These are phyloP conservation scores for Xylaria sp. DNA, from an alignment of 2,329 filamentous ascomycete genomes.

Conservation along the genomic window DNA sequence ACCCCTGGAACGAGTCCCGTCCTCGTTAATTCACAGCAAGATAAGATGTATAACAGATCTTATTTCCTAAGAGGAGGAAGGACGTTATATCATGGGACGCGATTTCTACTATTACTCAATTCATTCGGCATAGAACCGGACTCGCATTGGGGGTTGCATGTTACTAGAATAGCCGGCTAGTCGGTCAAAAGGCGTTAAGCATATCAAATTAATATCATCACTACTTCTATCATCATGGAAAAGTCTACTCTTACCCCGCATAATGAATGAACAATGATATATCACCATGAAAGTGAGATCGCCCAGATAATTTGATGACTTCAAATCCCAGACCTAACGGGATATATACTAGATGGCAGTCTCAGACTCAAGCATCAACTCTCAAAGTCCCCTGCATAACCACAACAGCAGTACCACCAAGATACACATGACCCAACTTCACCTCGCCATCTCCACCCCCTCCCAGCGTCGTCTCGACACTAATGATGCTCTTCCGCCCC, in stretches of 20 bases:
- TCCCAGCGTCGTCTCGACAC: conserved; percentile 55
- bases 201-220: conserved; percentile 13
- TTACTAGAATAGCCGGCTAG: conserved; percentile 23
- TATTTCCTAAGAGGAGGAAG: conserved; percentile 7
- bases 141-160: conserved; percentile 29
- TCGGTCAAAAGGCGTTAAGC: conserved; percentile 12
- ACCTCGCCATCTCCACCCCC: conserved; percentile 26
- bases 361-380: conserved; percentile 39
- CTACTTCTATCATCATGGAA: conserved; percentile 2
- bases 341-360: background rate
- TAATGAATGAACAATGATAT: background rate
- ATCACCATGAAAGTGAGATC: background rate
- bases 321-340: background rate
- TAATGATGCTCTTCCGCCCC: conserved; percentile 66
- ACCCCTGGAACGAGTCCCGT: conserved; percentile 33
- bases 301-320: background rate
- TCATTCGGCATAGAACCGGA: conserved; percentile 32
- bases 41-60: conserved; percentile 3
- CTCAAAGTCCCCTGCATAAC: conserved; percentile 47
- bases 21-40: conserved; percentile 10
- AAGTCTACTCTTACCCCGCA: background rate
- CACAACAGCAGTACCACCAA: conserved; percentile 49
- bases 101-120: conserved; percentile 11
- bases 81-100: background rate
- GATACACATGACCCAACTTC: conserved; percentile 44